Base-by-base conservation (phyloP, 1,139 yeast genomes). In the Sugiyamaella xylanicola region DNA sequence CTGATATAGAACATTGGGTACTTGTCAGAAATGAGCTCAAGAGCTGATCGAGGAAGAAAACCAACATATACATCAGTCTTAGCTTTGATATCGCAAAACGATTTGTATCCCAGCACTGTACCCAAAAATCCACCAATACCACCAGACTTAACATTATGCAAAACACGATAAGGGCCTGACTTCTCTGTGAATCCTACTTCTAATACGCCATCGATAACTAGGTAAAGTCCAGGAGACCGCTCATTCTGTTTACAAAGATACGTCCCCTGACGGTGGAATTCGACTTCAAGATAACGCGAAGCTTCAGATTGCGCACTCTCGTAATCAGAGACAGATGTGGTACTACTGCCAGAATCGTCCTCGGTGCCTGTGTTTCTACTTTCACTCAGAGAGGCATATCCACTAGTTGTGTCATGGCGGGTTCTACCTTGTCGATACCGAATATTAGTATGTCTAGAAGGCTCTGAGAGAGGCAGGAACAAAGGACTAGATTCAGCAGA, bases 41-140 rank as follows among this genome's bases (percentile, higher is more conserved):
- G 76, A 27, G 82, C 79, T 3, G 76, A 76, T 55, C 84, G 82
- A 0, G 95, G 78, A 17, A 93, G 70, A 62, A 85, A 84, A 0
- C 95, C 98, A 11, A 87, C 86, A 63, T 86, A 82, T 0, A 81
- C 77, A 47, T 82, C 83, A 0, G 80, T 72, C 22, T 75, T 73
- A 1, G 95, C 86, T 50, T 74, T 79, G 3, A 92, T 80, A 22
- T 84, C 81, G 1, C 86, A 92, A 64, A 90, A 82, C 0, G 97
- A 88, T 58, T 85, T 82, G 62, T 86, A 84, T 0, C 97, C 95
- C 13, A 91, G 80, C 16, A 91, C 74, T 0, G 95, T 81, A 2
- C 96, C 89, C 53, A 92, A 72, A 66, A 89, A 92, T 0, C 99
- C 98, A 0, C 95, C 95, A 17, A 93, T 71, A 1, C 95, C 95